Evolutionary conservation across 2,329 filamentous ascomycete genomes (phyloP).

Genomic region (Neofusicoccum kwambonambiense): DNA sequence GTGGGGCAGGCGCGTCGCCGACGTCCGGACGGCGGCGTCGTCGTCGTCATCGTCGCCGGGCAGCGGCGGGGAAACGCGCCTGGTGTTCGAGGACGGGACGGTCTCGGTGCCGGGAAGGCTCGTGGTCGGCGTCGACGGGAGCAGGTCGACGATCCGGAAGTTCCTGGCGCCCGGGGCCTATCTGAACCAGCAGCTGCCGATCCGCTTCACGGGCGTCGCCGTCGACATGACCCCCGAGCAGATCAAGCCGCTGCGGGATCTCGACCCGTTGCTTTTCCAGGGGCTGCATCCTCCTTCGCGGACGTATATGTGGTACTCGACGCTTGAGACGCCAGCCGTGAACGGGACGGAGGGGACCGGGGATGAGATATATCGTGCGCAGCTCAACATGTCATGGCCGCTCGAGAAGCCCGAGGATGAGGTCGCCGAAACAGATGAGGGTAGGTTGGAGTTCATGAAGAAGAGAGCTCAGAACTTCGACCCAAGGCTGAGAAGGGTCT

Average conservation of each 20-base stretch:
- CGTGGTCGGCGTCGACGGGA: slow-evolving; percentile 45
- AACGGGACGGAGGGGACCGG: slow-evolving; percentile 37
- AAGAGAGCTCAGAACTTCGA: slow-evolving; percentile 18
- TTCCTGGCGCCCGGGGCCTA: slow-evolving; percentile 34
- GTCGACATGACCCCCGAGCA: slow-evolving; percentile 35
- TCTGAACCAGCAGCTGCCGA: slow-evolving; percentile 32
- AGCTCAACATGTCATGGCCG: slow-evolving; percentile 50
- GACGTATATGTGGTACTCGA: slow-evolving; percentile 26
- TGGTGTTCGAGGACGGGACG: slow-evolving; percentile 20
- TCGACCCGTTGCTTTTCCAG: slow-evolving; percentile 25
- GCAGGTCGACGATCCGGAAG: slow-evolving; percentile 38
- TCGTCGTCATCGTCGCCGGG: too few relatives aligned
- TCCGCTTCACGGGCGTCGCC: slow-evolving; percentile 41
- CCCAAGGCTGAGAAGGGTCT: slow-evolving; percentile 1
- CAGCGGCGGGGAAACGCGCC: background rate
- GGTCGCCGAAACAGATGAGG: slow-evolving; percentile 10
- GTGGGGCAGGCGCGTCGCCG: slow-evolving; percentile 18
- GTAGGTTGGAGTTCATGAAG: slow-evolving; percentile 21
- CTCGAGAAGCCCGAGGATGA: slow-evolving; percentile 16
- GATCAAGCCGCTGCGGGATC: slow-evolving; percentile 24
- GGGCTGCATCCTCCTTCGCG: slow-evolving; percentile 21
- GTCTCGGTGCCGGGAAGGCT: slow-evolving; percentile 7
- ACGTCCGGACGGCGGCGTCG: background rate
- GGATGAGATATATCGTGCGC: slow-evolving; percentile 40
- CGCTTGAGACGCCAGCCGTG: slow-evolving; percentile 43